These are phyloP conservation scores for Epichloe amarillans DNA, from an alignment of 2,329 filamentous ascomycete species.

Conservation along the genomic window DNA sequence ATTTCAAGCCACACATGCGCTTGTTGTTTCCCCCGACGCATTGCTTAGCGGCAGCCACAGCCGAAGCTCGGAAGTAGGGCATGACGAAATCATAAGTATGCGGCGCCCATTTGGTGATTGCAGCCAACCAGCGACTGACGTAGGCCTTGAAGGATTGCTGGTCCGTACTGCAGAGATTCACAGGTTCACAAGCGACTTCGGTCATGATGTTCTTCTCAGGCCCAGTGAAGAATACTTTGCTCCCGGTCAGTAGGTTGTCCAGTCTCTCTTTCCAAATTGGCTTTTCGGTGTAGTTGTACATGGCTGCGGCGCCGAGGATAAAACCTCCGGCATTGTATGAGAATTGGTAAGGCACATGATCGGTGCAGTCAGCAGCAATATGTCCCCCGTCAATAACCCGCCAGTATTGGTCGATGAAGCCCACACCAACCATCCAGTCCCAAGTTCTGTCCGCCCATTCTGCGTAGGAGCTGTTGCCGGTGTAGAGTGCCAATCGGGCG, in stretches of 20 bases:
- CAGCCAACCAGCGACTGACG: constrained; percentile 46
- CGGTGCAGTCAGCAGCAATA: constrained; percentile 41
- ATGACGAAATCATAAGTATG: constrained; percentile 40
- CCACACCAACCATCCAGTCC: constrained; percentile 48
- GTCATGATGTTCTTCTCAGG: constrained; percentile 43
- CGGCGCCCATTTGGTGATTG: constrained; percentile 49
- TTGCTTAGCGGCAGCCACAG: constrained; percentile 41
- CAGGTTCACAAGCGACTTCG: constrained; percentile 52
- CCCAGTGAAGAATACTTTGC: constrained; percentile 40
- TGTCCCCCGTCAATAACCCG: constrained; percentile 53
- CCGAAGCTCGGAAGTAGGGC: constrained; percentile 39
- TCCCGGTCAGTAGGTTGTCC: constrained; percentile 40
- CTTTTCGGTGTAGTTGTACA: constrained; percentile 48
- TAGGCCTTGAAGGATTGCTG: constrained; percentile 54
- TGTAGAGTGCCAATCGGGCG: constrained; percentile 62
- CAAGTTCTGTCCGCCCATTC: constrained; percentile 66
- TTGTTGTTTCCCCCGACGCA: constrained; percentile 46
- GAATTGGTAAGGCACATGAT: constrained; percentile 50
- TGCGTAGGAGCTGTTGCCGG: constrained; percentile 61
- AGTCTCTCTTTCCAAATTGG: constrained; percentile 44
- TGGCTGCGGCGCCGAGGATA: constrained; percentile 52
- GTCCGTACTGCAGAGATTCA: constrained; percentile 46
- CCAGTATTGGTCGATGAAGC: constrained; percentile 46
- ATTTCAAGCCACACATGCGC: constrained; percentile 46
- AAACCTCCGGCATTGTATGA: constrained; percentile 56